Evolutionary conservation across 2,329 filamentous ascomycete genomes (phyloP).

Genomic region (Laburnicola sp.): DNA sequence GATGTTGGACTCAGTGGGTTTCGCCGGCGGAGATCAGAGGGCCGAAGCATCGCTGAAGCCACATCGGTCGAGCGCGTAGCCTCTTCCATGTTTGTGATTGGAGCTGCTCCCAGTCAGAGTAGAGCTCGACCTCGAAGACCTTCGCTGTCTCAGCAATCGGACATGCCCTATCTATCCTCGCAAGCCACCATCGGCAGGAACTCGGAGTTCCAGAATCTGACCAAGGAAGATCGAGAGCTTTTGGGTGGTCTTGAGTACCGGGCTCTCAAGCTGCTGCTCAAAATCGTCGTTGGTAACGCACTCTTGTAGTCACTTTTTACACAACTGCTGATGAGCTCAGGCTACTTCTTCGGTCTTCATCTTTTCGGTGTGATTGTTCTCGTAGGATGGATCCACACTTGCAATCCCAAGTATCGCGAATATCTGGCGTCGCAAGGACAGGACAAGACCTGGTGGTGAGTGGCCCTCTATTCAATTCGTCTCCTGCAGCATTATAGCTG

Average conservation of each 20-base stretch:
- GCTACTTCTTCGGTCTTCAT: slow-evolving; percentile 54
- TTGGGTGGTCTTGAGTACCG: slow-evolving; percentile 57
- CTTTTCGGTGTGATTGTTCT: slow-evolving; percentile 53
- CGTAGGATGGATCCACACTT: slow-evolving; percentile 51
- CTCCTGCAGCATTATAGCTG: slow-evolving; percentile 10
- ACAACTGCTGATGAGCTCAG: slow-evolving; percentile 25
- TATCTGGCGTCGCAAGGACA: slow-evolving; percentile 51
- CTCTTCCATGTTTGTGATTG: slow-evolving; percentile 49
- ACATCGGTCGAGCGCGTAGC: slow-evolving; percentile 46
- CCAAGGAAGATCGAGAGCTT: slow-evolving; percentile 46
- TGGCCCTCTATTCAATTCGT: not conserved
- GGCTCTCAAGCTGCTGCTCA: slow-evolving; percentile 52
- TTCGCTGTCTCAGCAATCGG: slow-evolving; percentile 1
- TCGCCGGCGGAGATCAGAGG: slow-evolving; percentile 14
- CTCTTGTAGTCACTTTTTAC: not conserved
- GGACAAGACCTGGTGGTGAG: slow-evolving; percentile 56
- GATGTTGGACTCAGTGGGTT: slow-evolving; percentile 3
- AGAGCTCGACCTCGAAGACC: slow-evolving; percentile 3
- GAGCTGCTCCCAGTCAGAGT: slow-evolving; percentile 14
- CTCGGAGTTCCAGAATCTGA: slow-evolving; percentile 52
- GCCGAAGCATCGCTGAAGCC: slow-evolving; percentile 30
- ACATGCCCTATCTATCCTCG: slow-evolving; percentile 48
- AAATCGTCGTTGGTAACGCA: slow-evolving; percentile 48
- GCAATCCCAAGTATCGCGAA: slow-evolving; percentile 47
- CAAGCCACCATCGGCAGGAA: slow-evolving; percentile 53